phyloP scores from a whole-genome alignment of 2,329 filamentous ascomycete species.

The Fusarium drepaniforme region DNA sequence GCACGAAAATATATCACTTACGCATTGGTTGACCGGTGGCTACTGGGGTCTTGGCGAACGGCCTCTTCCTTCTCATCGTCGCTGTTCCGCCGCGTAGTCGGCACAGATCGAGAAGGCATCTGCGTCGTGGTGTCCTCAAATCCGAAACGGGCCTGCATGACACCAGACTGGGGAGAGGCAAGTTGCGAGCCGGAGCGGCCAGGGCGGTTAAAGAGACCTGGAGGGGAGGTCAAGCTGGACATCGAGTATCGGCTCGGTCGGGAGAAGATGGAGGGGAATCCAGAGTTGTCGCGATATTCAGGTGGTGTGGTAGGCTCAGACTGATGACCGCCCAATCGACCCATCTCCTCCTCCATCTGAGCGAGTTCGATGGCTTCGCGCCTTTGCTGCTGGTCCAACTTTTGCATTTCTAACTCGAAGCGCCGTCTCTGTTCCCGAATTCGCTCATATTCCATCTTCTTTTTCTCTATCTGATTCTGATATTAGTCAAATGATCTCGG shows the following conservation, averaged over 20 bases:
- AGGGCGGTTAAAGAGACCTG: constrained; percentile 79
- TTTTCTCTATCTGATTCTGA: constrained; percentile 83
- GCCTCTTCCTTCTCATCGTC: constrained; percentile 89
- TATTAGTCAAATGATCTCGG: constrained; percentile 50
- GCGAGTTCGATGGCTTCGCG: constrained; percentile 86
- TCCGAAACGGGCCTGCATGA: constrained; percentile 69
- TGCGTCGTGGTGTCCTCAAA: constrained; percentile 67
- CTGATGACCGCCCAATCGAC: constrained; percentile 76
- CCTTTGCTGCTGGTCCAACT: constrained; percentile 86
- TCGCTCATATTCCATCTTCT: constrained; percentile 91
- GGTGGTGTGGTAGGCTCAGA: constrained; percentile 97
- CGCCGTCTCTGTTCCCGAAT: constrained; percentile 89
- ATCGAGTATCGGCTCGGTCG: constrained; percentile 90
- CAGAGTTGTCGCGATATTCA: constrained; percentile 84
- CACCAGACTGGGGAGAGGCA: constrained; percentile 79
- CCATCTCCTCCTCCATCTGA: constrained; percentile 85
- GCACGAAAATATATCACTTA: constrained; percentile 65
- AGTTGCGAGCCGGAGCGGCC: constrained; percentile 83
- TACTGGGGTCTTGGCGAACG: constrained; percentile 75
- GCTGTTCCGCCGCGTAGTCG: constrained; percentile 88
- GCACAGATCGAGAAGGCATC: constrained; percentile 87
- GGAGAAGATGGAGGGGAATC: constrained; percentile 84
- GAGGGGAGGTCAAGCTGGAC: constrained; percentile 86
- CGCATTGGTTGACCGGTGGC: constrained; percentile 81
- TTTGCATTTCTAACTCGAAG: constrained; percentile 93